Conservation (phyloP, 1,139 yeast species). For the Kodamaea anthophila region DNA sequence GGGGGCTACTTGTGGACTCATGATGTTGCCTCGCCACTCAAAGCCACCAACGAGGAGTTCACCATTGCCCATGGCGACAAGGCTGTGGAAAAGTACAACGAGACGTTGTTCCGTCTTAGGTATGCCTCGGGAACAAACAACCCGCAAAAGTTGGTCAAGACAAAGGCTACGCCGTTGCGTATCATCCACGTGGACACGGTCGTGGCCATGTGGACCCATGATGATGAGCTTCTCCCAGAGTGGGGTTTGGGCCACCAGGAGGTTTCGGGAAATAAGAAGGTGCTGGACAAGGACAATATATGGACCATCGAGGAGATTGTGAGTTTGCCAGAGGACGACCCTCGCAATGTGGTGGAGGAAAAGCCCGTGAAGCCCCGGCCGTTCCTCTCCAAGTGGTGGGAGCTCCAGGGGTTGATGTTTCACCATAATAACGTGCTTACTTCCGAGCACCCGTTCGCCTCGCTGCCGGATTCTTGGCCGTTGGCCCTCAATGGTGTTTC, state of each 20-base stretch:
- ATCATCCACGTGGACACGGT: constrained; percentile 78
- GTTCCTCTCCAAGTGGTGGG: constrained; percentile 83
- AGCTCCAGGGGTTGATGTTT: constrained; percentile 84
- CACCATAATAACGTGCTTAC: constrained; percentile 83
- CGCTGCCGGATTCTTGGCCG: constrained; percentile 95
- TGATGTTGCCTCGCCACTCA: constrained; percentile 76
- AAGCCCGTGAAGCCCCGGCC: constrained; percentile 55
- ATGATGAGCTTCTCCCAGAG: constrained; percentile 76
- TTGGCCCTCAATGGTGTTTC: constrained; percentile 85
- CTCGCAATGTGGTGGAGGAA: constrained; percentile 53
- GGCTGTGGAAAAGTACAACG: constrained; percentile 53
- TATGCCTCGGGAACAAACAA: constrained; percentile 41
- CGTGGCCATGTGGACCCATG: constrained; percentile 94
- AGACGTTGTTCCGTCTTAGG: constrained; percentile 75
- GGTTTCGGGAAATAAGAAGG: constrained; percentile 87
- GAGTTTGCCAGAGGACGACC: constrained; percentile 47
- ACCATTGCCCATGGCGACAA: constrained; percentile 51
- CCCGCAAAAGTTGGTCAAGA: constrained; percentile 48
- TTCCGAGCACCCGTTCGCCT: constrained; percentile 92
- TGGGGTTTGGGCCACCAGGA: constrained; percentile 95
- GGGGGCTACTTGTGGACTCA: constrained; percentile 78
- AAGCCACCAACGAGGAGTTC: constrained; percentile 18
- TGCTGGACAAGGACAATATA: constrained; percentile 56
- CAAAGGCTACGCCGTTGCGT: constrained; percentile 64
- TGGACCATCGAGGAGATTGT: constrained; percentile 79